A percentile compares a stretch with the other conserved stretches of the same genome.
Conservation (phyloP, 257 asterid species). For the Paulownia fortunei region DNA sequence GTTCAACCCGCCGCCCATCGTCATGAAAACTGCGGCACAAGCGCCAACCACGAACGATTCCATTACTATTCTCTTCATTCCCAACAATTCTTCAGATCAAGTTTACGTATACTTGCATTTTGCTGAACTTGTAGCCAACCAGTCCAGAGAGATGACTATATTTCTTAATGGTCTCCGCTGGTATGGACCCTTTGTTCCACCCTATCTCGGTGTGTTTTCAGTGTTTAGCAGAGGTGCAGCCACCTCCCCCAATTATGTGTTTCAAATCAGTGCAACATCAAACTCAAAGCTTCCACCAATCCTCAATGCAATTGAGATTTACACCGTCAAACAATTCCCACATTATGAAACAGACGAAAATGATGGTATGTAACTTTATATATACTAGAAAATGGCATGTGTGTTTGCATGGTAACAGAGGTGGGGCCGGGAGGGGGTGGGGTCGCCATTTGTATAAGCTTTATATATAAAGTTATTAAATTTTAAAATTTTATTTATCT, state of each 20-base stretch:
- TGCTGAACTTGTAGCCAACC: conserved; percentile 34
- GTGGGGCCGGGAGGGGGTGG: no score
- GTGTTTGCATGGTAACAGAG: no score
- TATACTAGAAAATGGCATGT: neutral
- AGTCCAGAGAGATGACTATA: conserved; percentile 32
- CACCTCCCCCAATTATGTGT: neutral
- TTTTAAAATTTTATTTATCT: no score
- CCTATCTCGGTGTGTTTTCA: neutral
- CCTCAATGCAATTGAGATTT: conserved; percentile 45
- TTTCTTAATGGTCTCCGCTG: neutral
- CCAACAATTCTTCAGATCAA: neutral
- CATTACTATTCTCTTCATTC: neutral
- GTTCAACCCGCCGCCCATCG: neutral
- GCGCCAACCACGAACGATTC: neutral
- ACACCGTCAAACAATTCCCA: conserved; percentile 24
- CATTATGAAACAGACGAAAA: conserved; percentile 39
- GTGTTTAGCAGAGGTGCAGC: neutral
- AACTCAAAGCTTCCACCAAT: conserved; percentile 32
- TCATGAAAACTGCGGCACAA: conserved; percentile 37
- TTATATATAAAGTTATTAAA: no score
- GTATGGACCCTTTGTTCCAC: neutral
- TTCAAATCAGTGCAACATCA: neutral
- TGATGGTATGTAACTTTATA: conserved; percentile 39
- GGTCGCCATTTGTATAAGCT: no score
- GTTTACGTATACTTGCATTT: conserved; percentile 38